Evolutionary conservation across 352 stramenopile genomes (phyloP).

Genomic region (Plasmopara muralis): DNA sequence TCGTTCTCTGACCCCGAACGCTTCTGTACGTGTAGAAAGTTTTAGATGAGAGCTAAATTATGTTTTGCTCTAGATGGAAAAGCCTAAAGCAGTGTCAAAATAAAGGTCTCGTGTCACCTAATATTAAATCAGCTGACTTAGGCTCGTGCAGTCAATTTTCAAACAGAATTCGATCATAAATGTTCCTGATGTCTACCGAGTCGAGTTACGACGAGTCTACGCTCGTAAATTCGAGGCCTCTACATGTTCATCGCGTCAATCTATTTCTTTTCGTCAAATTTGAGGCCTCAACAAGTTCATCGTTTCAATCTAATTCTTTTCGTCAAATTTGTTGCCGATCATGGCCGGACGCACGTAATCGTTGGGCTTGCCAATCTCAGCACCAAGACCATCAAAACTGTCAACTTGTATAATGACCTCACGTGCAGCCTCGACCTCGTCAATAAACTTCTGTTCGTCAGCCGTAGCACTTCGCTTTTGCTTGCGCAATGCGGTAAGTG

Average conservation of each 20-base stretch:
- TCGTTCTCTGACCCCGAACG: background rate
- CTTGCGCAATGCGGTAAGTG: conserved; percentile 87
- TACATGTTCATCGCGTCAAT: background rate
- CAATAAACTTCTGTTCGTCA: conserved; percentile 92
- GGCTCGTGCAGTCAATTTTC: too few species aligned
- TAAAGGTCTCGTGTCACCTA: background rate
- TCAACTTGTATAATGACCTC: conserved; percentile 97
- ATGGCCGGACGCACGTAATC: conserved; percentile 89
- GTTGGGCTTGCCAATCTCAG: conserved; percentile 65
- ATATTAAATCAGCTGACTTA: too few species aligned
- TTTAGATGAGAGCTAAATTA: conserved; percentile 52
- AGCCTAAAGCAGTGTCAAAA: conserved; percentile 4
- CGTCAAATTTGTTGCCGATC: conserved; percentile 44
- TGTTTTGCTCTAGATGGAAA: background rate
- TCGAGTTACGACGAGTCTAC: background rate
- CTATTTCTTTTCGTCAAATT: too few species aligned
- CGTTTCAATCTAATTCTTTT: conserved; percentile 25
- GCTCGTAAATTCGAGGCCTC: background rate
- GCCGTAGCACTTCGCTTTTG: conserved; percentile 92
- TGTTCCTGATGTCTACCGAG: background rate
- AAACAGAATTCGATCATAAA: background rate
- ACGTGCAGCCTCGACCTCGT: conserved; percentile 92
- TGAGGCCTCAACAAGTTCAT: too few species aligned
- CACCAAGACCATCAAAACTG: conserved; percentile 85
- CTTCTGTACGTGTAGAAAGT: conserved; percentile 38